Base-by-base conservation (phyloP, 148 eudicot species). In the Camellia sinensis region DNA sequence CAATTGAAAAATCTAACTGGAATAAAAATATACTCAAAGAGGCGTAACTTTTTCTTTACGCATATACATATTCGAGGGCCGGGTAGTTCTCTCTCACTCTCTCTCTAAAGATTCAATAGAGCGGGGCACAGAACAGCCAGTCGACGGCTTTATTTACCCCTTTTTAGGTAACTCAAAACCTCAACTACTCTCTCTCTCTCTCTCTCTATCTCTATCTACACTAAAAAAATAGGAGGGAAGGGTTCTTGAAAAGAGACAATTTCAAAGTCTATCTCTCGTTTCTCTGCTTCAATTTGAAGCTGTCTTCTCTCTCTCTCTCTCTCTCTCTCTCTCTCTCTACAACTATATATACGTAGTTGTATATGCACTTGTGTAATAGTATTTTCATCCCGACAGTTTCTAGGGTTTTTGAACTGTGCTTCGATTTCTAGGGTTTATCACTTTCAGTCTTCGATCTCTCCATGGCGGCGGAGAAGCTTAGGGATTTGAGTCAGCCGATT, bases 401-500 rank as follows among this genome's bases (percentile, higher is more conserved):
- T 21, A 78, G 75, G 80, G 76, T 19, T 67, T 46, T 46, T 46
- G 50, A 46, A 46, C 50, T 46, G 3, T 46, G 50, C 50, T 46
- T 46, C 50, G 50, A 65, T 50, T 46, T 46, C 41, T 43, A 78
- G 75, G 80, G 76, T 19, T 67, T 71, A 82, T 88, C 86, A 84
- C 86, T 86, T 81, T 69, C 46, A 65, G 3, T 29, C 19, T 66
- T 76, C 59, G 85, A 68, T 71, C 71, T 82, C 15, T 64, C 44
- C 75, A 95, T 95, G 97, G 97, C 98, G 79, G 97, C 98, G 56
- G 97, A 95, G 76, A 95, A 89, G 86, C 92, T 95, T 50, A 81
- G 93, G 74, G 99, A 95, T 85, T 93, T 95, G 85, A 92, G 93
- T 82, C 94, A 91, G 87, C 99, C 99, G 59, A 91, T 95, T 78